Evolutionary conservation across 176 grass and related monocot species (phyloP).

Genomic region (Rhipidocladum racemiflorum): DNA sequence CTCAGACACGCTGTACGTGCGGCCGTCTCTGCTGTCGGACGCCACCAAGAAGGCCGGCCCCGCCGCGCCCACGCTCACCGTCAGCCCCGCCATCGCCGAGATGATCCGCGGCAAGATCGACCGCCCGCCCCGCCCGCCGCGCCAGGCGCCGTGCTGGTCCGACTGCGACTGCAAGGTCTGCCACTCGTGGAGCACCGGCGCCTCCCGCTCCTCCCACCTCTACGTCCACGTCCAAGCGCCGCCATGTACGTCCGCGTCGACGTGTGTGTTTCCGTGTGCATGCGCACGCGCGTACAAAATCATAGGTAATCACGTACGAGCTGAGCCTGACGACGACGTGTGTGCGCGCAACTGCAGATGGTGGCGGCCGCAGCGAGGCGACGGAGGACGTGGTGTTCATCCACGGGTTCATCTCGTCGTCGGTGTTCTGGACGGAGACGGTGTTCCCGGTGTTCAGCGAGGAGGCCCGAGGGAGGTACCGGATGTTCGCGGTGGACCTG

Average conservation of each 20-base stretch:
- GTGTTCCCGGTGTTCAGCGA: slow-evolving; percentile 73
- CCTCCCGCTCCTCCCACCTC: slow-evolving; percentile 38
- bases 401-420: slow-evolving; percentile 96
- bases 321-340: not conserved
- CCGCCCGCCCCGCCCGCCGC: slow-evolving; percentile 16
- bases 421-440: slow-evolving; percentile 93
- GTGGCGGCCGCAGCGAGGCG: not conserved
- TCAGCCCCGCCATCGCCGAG: slow-evolving; percentile 65
- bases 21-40: slow-evolving; percentile 58
- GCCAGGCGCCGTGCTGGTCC: slow-evolving; percentile 71
- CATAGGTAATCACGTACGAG: not conserved
- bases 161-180: slow-evolving; percentile 97
- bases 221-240: slow-evolving; percentile 76
- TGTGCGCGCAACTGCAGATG: not conserved
- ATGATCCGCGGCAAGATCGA: slow-evolving; percentile 80
- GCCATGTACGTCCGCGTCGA: not conserved
- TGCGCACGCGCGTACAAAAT: not conserved
- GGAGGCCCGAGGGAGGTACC: slow-evolving; percentile 32
- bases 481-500: slow-evolving; percentile 86
- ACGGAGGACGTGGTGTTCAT: slow-evolving; percentile 81
- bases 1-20: slow-evolving; percentile 89
- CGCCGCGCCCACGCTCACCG: slow-evolving; percentile 47
- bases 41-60: slow-evolving; percentile 51
- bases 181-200: slow-evolving; percentile 69
- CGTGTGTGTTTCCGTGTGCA: not conserved